Percentiles rank a stretch among this genome's conserved stretches.
These are phyloP conservation scores for Hyaloperonospora brassicae DNA, from an alignment of 352 stramenopile genomes.

Conservation along the genomic window DNA sequence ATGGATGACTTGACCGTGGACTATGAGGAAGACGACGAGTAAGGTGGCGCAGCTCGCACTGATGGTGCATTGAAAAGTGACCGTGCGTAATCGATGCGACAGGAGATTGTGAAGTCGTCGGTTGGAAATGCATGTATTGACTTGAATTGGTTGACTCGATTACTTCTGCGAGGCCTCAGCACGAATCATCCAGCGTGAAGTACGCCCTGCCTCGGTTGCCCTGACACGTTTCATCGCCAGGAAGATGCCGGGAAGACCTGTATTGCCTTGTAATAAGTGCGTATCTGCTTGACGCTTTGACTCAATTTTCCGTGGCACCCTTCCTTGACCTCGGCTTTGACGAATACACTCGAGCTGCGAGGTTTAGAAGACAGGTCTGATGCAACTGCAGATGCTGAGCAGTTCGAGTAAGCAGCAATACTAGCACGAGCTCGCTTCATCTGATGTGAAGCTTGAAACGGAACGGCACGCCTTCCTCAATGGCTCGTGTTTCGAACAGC, in stretches of 20 bases:
- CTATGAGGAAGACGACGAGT: slow-evolving; percentile 76
- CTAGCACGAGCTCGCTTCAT: too few relatives aligned
- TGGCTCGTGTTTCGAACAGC: too few relatives aligned
- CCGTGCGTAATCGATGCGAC: slow-evolving; percentile 7
- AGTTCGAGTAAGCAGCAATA: too few relatives aligned
- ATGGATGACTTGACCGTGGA: slow-evolving; percentile 77
- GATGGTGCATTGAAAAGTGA: slow-evolving; percentile 12
- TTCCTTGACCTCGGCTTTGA: slow-evolving; percentile 11
- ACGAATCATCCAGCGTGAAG: too few relatives aligned
- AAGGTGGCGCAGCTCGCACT: slow-evolving; percentile 13
- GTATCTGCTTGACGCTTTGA: slow-evolving; percentile 31
- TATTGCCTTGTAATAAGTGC: slow-evolving; percentile 42
- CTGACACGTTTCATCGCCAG: slow-evolving; percentile 8
- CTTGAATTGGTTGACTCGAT: slow-evolving; percentile 20
- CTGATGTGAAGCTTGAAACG: too few relatives aligned
- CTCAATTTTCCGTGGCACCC: slow-evolving; percentile 24
- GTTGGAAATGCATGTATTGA: slow-evolving; percentile 24
- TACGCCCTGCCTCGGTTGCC: neutral
- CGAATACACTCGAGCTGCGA: neutral
- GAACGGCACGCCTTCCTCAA: too few relatives aligned
- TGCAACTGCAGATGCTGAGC: neutral
- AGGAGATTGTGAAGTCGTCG: slow-evolving; percentile 21
- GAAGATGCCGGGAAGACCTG: slow-evolving; percentile 16
- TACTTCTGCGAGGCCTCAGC: slow-evolving; percentile 1
- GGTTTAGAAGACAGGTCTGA: neutral